Conservation (phyloP, 441 rosid species). For the Gossypium schwendimanii region DNA sequence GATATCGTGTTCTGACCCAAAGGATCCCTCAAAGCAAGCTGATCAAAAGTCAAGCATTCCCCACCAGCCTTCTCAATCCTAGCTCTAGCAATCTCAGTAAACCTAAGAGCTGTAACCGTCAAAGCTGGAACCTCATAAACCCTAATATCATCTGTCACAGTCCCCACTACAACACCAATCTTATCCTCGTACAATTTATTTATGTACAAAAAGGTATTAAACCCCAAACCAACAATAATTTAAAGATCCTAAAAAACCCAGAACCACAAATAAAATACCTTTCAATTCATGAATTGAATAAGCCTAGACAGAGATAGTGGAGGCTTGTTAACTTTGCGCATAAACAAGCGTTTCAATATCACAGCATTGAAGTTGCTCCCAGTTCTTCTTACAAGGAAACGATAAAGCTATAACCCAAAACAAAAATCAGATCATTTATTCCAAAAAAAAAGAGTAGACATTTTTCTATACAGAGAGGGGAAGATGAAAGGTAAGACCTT, state of each 20-base stretch:
- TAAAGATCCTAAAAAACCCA: background rate
- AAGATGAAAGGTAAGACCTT: slow-evolving; percentile 28
- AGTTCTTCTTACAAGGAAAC: slow-evolving; percentile 70
- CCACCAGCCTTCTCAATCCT: slow-evolving; percentile 91
- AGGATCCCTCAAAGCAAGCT: slow-evolving; percentile 79
- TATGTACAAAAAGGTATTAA: background rate
- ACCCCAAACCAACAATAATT: background rate
- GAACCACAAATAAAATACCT: slow-evolving; percentile 31
- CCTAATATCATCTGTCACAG: slow-evolving; percentile 77
- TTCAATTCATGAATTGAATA: slow-evolving; percentile 43
- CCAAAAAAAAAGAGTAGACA: no score
- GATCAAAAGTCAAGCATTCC: slow-evolving; percentile 90
- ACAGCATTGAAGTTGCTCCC: slow-evolving; percentile 84
- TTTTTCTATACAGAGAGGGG: background rate
- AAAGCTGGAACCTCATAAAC: slow-evolving; percentile 71
- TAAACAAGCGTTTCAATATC: slow-evolving; percentile 78
- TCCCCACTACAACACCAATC: slow-evolving; percentile 82
- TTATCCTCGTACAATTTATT: slow-evolving; percentile 43
- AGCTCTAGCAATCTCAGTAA: slow-evolving; percentile 81
- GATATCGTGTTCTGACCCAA: slow-evolving; percentile 88
- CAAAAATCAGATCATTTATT: background rate
- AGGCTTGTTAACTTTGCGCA: slow-evolving; percentile 82
- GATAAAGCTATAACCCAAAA: slow-evolving; percentile 43
- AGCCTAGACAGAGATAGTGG: slow-evolving; percentile 83
- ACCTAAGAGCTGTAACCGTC: slow-evolving; percentile 80